Evolutionary conservation across 1,139 yeast species (phyloP).

Genomic region (Yarrowia galli): DNA sequence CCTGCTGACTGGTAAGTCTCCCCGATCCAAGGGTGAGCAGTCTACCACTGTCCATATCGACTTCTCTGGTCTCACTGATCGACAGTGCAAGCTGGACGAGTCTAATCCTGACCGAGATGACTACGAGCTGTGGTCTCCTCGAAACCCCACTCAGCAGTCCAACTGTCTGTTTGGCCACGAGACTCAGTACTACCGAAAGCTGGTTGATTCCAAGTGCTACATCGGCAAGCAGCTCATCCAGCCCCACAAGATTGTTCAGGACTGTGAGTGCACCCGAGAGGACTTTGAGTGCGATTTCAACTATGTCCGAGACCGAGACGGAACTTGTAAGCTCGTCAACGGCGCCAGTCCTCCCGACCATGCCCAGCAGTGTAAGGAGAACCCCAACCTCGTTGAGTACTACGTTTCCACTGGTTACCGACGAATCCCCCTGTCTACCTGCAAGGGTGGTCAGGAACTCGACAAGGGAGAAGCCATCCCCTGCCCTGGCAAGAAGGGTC

Average conservation of each 20-base stretch:
- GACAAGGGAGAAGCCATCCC: conserved; percentile 72
- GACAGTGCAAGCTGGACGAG: conserved; percentile 75
- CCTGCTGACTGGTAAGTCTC: conserved; percentile 57
- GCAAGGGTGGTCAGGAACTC: conserved; percentile 72
- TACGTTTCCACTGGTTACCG: conserved; percentile 85
- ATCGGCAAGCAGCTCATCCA: conserved; percentile 61
- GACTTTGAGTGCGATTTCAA: conserved; percentile 97
- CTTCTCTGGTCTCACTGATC: conserved; percentile 65
- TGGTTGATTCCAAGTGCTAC: conserved; percentile 71
- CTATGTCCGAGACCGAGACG: conserved; percentile 72
- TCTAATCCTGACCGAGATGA: conserved; percentile 69
- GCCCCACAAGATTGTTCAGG: conserved; percentile 64
- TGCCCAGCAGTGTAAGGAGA: conserved; percentile 64
- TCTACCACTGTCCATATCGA: conserved; percentile 66
- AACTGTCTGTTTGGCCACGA: conserved; percentile 91
- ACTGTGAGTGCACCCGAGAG: conserved; percentile 84
- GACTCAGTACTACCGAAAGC: conserved; percentile 76
- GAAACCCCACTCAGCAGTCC: conserved; percentile 64
- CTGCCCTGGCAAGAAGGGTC: conserved; percentile 86
- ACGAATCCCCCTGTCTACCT: conserved; percentile 73
- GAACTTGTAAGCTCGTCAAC: conserved; percentile 81
- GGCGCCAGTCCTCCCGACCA: conserved; percentile 76
- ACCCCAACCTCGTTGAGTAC: conserved; percentile 66
- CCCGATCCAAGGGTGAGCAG: conserved; percentile 54
- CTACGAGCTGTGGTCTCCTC: conserved; percentile 83